phyloP scores from a whole-genome alignment of 805 yeast genomes.

The Nakazawaea wickerhamii region DNA sequence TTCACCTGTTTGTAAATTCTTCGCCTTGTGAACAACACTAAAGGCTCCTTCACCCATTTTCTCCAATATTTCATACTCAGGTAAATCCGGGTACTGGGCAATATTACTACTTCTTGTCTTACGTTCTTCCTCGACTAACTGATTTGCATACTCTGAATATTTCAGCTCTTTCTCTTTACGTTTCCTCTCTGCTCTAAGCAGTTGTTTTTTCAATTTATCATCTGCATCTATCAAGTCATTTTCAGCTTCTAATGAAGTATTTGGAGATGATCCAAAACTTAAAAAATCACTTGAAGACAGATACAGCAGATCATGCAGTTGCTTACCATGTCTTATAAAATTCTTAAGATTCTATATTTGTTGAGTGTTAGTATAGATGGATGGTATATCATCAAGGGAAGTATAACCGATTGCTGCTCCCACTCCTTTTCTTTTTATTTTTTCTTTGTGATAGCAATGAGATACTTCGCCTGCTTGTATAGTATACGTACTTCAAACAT shows the following conservation, averaged over 20 bases:
- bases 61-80: conserved; percentile 20
- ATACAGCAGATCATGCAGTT: conserved; percentile 23
- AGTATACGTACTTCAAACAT: too few species aligned
- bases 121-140: conserved; percentile 28
- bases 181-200: background rate
- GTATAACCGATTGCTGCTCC: conserved; percentile 2
- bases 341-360: conserved; percentile 31
- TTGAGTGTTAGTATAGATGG: conserved; percentile 9
- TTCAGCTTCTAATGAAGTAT: conserved; percentile 1
- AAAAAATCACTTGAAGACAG: conserved; percentile 6
- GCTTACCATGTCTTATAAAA: conserved; percentile 38
- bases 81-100: conserved; percentile 22
- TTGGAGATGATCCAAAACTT: conserved; percentile 3
- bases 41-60: conserved; percentile 85
- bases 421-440: background rate
- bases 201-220: conserved; percentile 4
- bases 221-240: conserved; percentile 1
- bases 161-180: conserved; percentile 21
- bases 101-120: conserved; percentile 17
- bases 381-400: conserved; percentile 20
- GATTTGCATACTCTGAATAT: conserved; percentile 26
- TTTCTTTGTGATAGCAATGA: too few species aligned
- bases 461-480: too few species aligned
- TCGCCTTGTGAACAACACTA: conserved; percentile 75
- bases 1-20: conserved; percentile 35